Evolutionary conservation across 2,329 filamentous ascomycete species (phyloP), one percentile per base, ranked within the genome.

Genomic region (Alternaria gaisen): DNA sequence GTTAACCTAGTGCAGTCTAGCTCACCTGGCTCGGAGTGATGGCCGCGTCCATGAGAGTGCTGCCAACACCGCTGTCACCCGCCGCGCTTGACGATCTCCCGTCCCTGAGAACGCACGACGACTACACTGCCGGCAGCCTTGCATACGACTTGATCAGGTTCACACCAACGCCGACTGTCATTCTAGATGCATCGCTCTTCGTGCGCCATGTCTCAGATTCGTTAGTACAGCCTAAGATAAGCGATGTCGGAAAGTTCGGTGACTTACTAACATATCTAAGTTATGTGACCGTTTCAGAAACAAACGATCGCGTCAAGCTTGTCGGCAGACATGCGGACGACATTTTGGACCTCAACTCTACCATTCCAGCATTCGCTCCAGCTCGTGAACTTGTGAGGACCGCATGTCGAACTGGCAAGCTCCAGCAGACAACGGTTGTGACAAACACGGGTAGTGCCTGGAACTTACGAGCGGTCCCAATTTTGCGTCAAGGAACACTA

Each of bases 111-210:
- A 56, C 41, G n/a, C 57, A 60, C 41, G 62, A 56, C 46, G 54
- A 60, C 30, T 34, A 43, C 53, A 54, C 57, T 58, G 41, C 46
- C 59, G 48, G 30, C 44, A 64, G 52, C 48, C 53, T 65, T 53
- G 54, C 57, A 8, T 53, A 63, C 41, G 69, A 72, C 28, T 50
- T 77, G n/a, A 66, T 77, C 30, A 80, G 76, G 69, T 79, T 63
- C 72, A 83, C 71, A 82, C 84, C 71, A 78, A 60, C 73, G 46
- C 70, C 70, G 32, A 77, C 73, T n/a, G 41, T 77, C 44, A 56
- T 76, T 14, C 54, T 77, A 16, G 69, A 75, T 56, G 58, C 65
- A 14, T 81, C 87, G 60, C 81, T 97, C 53, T 91, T 90, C 67
- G 67, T 78, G 40, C 57, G 64, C 28, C 69, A 83, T 52, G 78